Conservation (phyloP, 768 basidiomycete genomes). For the Suillus luteus region DNA sequence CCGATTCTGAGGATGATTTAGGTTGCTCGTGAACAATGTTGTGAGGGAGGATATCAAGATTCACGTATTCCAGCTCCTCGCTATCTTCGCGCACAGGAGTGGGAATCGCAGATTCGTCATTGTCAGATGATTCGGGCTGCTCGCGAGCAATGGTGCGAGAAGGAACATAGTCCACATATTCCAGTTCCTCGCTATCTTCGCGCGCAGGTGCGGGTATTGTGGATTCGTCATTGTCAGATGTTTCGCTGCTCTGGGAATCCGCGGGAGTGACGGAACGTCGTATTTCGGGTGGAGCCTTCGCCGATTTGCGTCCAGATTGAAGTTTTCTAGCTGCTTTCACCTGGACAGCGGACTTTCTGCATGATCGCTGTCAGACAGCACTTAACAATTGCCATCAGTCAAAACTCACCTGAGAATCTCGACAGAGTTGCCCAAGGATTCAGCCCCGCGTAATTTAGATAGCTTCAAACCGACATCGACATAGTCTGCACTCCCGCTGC, state of each 20-base stretch:
- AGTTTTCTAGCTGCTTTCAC: conserved; percentile 21
- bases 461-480: conserved; percentile 1
- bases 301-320: conserved; percentile 21
- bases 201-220: background rate
- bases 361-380: background rate
- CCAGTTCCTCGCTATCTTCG: conserved; percentile 8
- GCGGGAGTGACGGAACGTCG: background rate
- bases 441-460: background rate
- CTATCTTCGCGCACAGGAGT: background rate
- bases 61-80: background rate
- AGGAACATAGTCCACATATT: background rate
- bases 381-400: background rate
- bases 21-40: background rate
- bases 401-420: background rate
- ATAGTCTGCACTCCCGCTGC: background rate
- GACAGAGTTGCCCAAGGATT: background rate
- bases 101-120: background rate
- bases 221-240: background rate
- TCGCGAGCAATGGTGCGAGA: background rate
- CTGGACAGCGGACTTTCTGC: background rate
- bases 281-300: background rate
- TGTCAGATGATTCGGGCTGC: background rate
- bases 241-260: conserved; percentile 1
- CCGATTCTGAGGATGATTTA: background rate
- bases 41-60: background rate